Percentiles rank a stretch among this genome's conserved stretches.
These are phyloP conservation scores for Wickerhamiella slavikovae DNA, from an alignment of 805 yeast genomes.

Conservation along the genomic window DNA sequence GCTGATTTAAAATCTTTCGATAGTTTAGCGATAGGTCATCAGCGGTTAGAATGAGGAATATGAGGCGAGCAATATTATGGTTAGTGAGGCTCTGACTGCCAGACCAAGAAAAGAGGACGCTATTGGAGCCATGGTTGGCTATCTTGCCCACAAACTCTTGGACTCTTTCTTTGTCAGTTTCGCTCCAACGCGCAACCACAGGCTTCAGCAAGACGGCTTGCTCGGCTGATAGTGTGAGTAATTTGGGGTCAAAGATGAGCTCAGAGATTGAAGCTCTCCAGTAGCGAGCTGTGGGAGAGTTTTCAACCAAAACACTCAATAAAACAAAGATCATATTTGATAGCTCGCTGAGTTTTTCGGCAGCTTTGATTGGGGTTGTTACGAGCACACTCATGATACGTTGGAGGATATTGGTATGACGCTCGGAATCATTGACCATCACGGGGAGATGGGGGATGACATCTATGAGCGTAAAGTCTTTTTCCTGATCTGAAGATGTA, in stretches of 20 bases:
- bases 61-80: constrained; percentile 36
- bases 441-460: constrained; percentile 23
- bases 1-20: constrained; percentile 10
- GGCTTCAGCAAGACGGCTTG: constrained; percentile 28
- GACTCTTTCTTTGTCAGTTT: constrained; percentile 38
- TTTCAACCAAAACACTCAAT: constrained; percentile 18
- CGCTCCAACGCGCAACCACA: constrained; percentile 42
- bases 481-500: too few relatives aligned
- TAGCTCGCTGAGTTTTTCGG: constrained; percentile 12
- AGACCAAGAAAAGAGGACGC: constrained; percentile 48
- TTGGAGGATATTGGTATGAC: constrained; percentile 27
- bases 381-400: constrained; percentile 33
- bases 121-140: constrained; percentile 28
- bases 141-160: constrained; percentile 26
- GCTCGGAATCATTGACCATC: constrained; percentile 40
- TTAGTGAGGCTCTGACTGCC: constrained; percentile 44
- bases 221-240: constrained; percentile 24
- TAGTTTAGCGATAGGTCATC: constrained; percentile 19
- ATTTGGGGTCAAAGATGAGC: constrained; percentile 35
- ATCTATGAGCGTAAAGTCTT: too few relatives aligned
- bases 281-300: constrained; percentile 22
- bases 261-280: constrained; percentile 56
- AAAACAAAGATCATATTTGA: constrained; percentile 22
- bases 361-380: constrained; percentile 31
- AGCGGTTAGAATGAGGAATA: constrained; percentile 41